Evolutionary conservation across 1,139 yeast genomes (phyloP), one percentile per base, ranked within the genome.

Genomic region (Blastobotrys apis): DNA sequence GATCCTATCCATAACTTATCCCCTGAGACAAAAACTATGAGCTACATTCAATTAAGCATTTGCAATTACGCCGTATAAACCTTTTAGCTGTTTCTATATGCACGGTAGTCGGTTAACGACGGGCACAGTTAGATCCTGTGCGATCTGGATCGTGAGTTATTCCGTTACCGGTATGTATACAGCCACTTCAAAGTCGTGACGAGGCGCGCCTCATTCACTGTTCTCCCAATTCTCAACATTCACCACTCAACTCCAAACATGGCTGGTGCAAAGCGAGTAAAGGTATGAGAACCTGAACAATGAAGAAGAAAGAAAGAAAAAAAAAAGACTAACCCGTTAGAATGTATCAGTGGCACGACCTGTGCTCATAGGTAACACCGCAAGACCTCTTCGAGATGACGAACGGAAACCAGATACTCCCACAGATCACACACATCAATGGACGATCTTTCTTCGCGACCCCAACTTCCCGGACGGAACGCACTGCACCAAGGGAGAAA

Each of bases 391-490:
- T 44, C 76, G 80, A 3, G 75, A 75, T 6, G 81, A 75, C 26
- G 67, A 65, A 38, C 56, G 65, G 30, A 72, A 69, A 42, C 68
- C 78, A 41, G 75, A 75, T 41, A 84, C 94, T 1, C 95, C 96
- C 2, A 72, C 74, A 0, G 97, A 90, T 56, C 98, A 92, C 60
- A 87, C 98, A 1, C 99, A 92, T 63, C 74, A 78, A 47, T 92
- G 99, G 99, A 90, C 97, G 1, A 86, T 94, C 8, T 92, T 90
- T 57, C 81, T 92, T 33, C 77, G 82, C 47, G 97, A 94, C 26
- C 94, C 92, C 1, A 70, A 81, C 39, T 83, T 83, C 36, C 45
- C 53, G 4, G 54, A 44, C 21, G 49, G 51, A 3, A 35, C 36
- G 16, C 43, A 47, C 16, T 27, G 42, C 26, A 35, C 32, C 22